phyloP scores from a whole-genome alignment of 1,139 yeast species.

The Magnusiomyces tetraspermus region DNA sequence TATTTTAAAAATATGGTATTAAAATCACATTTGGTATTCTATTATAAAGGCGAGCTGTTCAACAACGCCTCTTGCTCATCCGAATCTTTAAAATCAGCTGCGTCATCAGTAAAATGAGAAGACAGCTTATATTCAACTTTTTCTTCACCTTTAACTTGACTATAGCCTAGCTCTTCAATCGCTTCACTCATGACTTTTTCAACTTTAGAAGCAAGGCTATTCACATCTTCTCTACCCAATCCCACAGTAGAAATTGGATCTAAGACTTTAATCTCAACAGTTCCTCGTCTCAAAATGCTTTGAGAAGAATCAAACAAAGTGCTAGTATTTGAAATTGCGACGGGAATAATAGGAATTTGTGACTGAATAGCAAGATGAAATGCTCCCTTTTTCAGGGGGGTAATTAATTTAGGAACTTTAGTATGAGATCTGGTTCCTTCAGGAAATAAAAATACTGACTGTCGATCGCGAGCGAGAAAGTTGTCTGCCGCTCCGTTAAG shows the following conservation, averaged over 20 bases:
- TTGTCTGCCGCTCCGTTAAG: conserved; percentile 57
- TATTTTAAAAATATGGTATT: no score
- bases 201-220: conserved; percentile 38
- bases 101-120: background rate
- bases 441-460: conserved; percentile 75
- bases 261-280: conserved; percentile 53
- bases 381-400: conserved; percentile 91
- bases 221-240: conserved; percentile 51
- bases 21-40: no score
- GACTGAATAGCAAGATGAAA: conserved; percentile 95
- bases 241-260: conserved; percentile 56
- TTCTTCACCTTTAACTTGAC: conserved; percentile 3
- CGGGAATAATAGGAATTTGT: conserved; percentile 77
- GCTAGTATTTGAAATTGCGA: conserved; percentile 79
- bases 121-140: background rate
- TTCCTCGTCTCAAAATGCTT: conserved; percentile 43
- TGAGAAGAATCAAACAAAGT: conserved; percentile 52
- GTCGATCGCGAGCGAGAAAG: conserved; percentile 48
- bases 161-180: conserved; percentile 29
- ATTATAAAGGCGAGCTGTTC: no score
- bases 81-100: background rate
- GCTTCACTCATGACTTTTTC: conserved; percentile 35
- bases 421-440: conserved; percentile 87
- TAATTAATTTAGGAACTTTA: conserved; percentile 53
- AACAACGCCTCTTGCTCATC: conserved; percentile 1